Evolutionary conservation across 352 stramenopile genomes (phyloP), one percentile per base, ranked within the genome.

Genomic region (Pythium apleroticum): DNA sequence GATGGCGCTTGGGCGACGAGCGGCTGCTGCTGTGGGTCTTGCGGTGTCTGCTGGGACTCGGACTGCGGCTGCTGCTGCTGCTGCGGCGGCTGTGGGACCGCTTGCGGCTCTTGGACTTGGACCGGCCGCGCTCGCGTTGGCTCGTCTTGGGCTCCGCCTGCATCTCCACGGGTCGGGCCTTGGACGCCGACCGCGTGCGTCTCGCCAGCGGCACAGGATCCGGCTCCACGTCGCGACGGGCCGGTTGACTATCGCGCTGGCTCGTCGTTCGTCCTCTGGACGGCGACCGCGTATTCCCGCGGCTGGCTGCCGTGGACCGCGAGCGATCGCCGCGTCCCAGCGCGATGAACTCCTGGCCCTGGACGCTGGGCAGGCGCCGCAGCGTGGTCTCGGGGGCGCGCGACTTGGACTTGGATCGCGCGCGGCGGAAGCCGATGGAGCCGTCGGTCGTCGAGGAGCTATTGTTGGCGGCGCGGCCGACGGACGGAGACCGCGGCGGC

Each of bases 321-420:
- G 57, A 19, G 15, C 45, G 57, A 30, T 64, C 59, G 35, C 33
- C 30, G 39, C 71, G 75, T 11, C 84, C 84, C 2, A 92, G 61
- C 14, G 77, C 53, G 37, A 88, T 74, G 33, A 90, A 80, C 45
- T 88, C 60, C 46, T 86, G 75, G 39, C 53, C 63, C 22, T 67
- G n/a, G 17, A 68, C 25, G 25, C 63, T 75, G 4, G 63, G 68
- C 14, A 71, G 30, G 19, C 63, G 68, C 15, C 62, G 61, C 45
- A 74, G 46, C 25, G 72, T 53, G 45, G 69, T 45, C 25, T 63
- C 64, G 12, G 68, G 71, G 4, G 68, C 69, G 30, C 72, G 76
- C 0, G 80, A 86, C 69, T 89, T 89, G 69, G 81, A 89, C 53
- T 89, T 89, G 63, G 80, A 88, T 14, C 78, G 77, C 41, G 68